A percentile compares a stretch with the other conserved stretches of the same genome.
Evolutionary conservation across 495 filamentous ascomycete genomes (phyloP).

Genomic region (Aspergillus nidulans): DNA sequence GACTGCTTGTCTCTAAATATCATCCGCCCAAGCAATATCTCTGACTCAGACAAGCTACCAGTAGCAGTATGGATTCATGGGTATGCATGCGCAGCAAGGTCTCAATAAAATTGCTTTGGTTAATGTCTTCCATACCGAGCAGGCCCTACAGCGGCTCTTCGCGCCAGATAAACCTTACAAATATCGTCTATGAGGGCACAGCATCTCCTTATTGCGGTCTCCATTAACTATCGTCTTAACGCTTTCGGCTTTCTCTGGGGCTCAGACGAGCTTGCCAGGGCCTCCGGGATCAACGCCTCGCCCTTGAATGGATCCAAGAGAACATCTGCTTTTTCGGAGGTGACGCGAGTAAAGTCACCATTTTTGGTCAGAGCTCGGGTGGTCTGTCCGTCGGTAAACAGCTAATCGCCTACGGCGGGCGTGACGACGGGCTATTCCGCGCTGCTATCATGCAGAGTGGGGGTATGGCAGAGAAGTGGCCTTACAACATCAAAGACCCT

Average conservation of each 20-base stretch:
- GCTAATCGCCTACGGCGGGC: neutral
- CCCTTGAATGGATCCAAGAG: neutral
- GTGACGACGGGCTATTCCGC: neutral
- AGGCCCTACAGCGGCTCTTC: no score
- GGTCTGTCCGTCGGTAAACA: neutral
- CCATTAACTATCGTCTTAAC: neutral
- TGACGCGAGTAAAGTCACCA: neutral
- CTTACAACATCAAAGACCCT: no score
- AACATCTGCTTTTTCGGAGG: neutral
- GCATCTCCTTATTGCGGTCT: neutral
- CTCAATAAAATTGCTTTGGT: no score
- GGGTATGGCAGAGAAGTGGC: neutral
- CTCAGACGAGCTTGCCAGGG: neutral
- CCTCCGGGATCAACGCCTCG: neutral
- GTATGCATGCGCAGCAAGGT: neutral
- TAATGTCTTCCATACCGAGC: no score
- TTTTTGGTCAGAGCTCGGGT: neutral
- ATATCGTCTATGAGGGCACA: no score
- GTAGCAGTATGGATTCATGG: neutral
- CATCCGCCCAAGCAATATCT: neutral
- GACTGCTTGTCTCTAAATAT: neutral
- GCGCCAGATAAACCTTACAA: no score
- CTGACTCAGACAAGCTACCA: neutral
- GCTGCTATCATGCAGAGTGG: neutral
- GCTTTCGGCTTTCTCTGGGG: neutral